Conservation (phyloP, 768 basidiomycete species). For the Amyloporia xantha region DNA sequence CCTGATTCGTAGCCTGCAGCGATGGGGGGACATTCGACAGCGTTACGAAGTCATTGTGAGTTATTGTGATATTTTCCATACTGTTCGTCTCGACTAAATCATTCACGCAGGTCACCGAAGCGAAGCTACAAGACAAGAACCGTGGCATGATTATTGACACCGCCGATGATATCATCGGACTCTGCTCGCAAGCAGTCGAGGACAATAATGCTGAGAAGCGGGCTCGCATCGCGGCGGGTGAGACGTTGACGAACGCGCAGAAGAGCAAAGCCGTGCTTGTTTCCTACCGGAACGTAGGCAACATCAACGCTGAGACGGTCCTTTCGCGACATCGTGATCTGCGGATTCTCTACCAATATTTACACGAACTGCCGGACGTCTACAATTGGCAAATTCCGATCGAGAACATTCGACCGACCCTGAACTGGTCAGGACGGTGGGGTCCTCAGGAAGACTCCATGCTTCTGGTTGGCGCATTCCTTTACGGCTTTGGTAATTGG, state of each 20-base stretch:
- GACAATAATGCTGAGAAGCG: conserved; percentile 81
- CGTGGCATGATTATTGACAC: conserved; percentile 86
- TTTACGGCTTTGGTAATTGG: conserved; percentile 96
- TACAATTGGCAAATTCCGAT: conserved; percentile 86
- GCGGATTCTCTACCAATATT: conserved; percentile 76
- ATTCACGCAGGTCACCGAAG: conserved; percentile 64
- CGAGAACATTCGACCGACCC: conserved; percentile 88
- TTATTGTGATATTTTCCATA: conserved; percentile 11
- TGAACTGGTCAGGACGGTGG: conserved; percentile 98
- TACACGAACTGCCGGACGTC: conserved; percentile 64
- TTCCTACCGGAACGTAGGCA: conserved; percentile 80
- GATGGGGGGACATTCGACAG: conserved; percentile 95
- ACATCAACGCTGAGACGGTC: conserved; percentile 97
- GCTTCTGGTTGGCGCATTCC: conserved; percentile 88
- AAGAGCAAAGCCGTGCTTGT: conserved; percentile 97
- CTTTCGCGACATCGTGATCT: conserved; percentile 86
- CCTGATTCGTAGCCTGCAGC: conserved; percentile 88
- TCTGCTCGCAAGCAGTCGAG: conserved; percentile 77
- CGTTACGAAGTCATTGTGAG: conserved; percentile 92
- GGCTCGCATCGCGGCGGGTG: conserved; percentile 68
- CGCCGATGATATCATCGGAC: conserved; percentile 86
- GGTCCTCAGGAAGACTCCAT: conserved; percentile 87
- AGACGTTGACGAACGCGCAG: conserved; percentile 85
- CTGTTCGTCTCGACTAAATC: background rate
- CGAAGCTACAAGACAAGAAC: conserved; percentile 92